phyloP scores from a whole-genome alignment of 495 filamentous ascomycete genomes.

The Xylaria venustula region DNA sequence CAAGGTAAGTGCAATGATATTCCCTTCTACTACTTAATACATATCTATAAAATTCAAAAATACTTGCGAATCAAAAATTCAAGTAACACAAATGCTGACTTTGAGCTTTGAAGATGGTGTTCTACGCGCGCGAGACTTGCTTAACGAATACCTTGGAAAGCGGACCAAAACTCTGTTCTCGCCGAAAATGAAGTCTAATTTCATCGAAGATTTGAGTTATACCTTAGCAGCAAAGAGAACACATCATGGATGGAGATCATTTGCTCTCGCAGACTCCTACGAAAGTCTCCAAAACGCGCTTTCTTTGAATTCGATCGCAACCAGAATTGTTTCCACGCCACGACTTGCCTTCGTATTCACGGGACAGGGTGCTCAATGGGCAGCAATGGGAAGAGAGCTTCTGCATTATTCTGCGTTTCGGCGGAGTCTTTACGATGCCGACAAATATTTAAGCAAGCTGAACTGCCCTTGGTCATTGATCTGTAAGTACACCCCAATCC shows the following conservation, averaged over 20 bases:
- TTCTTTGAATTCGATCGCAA: background rate
- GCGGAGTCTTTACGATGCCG: slow-evolving; percentile 14
- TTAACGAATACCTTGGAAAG: background rate
- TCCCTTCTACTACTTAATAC: background rate
- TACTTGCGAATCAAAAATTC: background rate
- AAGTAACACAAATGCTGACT: background rate
- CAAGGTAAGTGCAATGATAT: slow-evolving; percentile 2
- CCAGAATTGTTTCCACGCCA: background rate
- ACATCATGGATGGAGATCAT: slow-evolving; percentile 22
- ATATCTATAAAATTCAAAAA: background rate
- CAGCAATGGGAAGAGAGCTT: slow-evolving; percentile 46
- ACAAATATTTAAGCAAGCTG: slow-evolving; percentile 17
- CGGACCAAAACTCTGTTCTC: background rate
- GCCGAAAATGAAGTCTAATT: background rate
- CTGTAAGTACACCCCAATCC: slow-evolving; percentile 4
- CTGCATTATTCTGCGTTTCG: slow-evolving; percentile 18
- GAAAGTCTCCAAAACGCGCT: background rate
- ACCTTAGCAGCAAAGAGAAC: slow-evolving; percentile 28
- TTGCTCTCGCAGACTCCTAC: slow-evolving; percentile 3
- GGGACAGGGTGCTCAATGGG: slow-evolving; percentile 41
- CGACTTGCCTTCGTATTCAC: slow-evolving; percentile 31
- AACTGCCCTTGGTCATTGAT: slow-evolving; percentile 24
- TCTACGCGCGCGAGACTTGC: background rate
- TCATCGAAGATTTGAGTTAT: slow-evolving; percentile 16
- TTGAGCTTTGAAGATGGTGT: background rate